Conservation (phyloP, 371 early-diverging fungal species). For the Mortierella sp. region DNA sequence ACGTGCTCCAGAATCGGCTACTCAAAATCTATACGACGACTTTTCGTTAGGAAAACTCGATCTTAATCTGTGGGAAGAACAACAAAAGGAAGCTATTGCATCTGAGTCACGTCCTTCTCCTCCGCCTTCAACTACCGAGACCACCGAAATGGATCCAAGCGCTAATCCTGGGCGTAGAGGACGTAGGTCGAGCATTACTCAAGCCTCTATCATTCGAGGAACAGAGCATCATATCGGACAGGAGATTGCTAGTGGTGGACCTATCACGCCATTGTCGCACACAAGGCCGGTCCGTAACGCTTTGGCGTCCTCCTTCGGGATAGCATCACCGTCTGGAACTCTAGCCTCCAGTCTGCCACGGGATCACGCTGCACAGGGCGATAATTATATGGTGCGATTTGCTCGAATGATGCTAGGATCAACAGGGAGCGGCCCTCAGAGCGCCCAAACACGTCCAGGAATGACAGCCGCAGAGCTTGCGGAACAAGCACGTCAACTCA, state of each 20-base stretch:
- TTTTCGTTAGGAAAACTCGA: slow-evolving; percentile 28
- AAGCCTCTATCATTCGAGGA: slow-evolving; percentile 24
- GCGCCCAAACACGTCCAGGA: slow-evolving; percentile 10
- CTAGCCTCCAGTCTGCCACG: neutral
- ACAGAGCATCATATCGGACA: slow-evolving; percentile 28
- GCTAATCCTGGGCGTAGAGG: neutral
- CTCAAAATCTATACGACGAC: neutral
- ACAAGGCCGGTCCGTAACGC: slow-evolving; percentile 12
- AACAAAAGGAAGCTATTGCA: neutral
- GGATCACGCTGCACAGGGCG: neutral
- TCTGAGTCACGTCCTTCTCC: neutral
- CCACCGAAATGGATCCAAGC: too few relatives aligned
- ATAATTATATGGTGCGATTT: slow-evolving; percentile 31
- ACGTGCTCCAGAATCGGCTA: neutral
- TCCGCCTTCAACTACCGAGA: neutral
- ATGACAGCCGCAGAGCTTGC: slow-evolving; percentile 15
- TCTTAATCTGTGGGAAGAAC: slow-evolving; percentile 39
- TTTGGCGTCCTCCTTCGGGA: slow-evolving; percentile 1
- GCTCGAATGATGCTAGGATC: slow-evolving; percentile 17
- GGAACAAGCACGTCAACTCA: slow-evolving; percentile 26
- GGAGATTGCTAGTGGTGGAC: slow-evolving; percentile 18
- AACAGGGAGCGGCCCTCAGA: slow-evolving; percentile 10
- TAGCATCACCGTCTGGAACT: slow-evolving; percentile 3
- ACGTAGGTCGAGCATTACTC: slow-evolving; percentile 34
- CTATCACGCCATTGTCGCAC: slow-evolving; percentile 25